A percentile compares a stretch with the other conserved stretches of the same genome.
Conservation (phyloP, 83 land plant species). For the Picea abies region DNA sequence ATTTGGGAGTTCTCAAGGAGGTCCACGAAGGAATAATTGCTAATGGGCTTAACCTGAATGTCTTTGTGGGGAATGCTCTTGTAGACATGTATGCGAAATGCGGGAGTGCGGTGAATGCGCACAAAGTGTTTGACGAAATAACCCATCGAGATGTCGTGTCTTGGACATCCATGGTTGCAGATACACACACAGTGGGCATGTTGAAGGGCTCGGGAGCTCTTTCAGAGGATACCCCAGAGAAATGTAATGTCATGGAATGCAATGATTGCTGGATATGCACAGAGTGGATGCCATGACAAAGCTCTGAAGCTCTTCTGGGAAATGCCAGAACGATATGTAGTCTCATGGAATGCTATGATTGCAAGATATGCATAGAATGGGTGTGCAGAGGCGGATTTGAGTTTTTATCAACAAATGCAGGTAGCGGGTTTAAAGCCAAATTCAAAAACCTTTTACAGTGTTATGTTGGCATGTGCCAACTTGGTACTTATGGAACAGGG, state of each 20-base stretch:
- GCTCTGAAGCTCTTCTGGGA: too few species aligned
- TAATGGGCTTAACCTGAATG: not conserved
- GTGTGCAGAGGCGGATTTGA: not conserved
- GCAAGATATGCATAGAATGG: not conserved
- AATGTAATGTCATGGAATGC: not conserved
- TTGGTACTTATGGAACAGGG: not conserved
- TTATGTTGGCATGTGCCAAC: conserved; percentile 27
- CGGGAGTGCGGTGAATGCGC: conserved; percentile 2
- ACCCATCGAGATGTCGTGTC: conserved; percentile 18
- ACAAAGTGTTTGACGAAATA: conserved; percentile 16
- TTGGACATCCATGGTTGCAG: conserved; percentile 22
- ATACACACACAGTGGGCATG: conserved; percentile 25
- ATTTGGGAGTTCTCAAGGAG: not conserved
- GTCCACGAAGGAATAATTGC: not conserved
- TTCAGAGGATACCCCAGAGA: conserved; percentile 11
- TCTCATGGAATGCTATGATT: too few species aligned
- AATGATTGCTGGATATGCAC: not conserved
- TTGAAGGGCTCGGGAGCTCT: conserved; percentile 14
- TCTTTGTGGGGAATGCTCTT: not conserved
- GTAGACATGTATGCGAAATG: not conserved
- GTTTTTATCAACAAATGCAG: not conserved
- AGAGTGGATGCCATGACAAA: too few species aligned
- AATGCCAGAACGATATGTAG: too few species aligned
- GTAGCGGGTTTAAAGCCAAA: not conserved
- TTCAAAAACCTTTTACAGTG: conserved; percentile 15